Evolutionary conservation across 164 flowering plant genomes (phyloP), one percentile per base, ranked within the genome.

Genomic region (Vitis cinerea): DNA sequence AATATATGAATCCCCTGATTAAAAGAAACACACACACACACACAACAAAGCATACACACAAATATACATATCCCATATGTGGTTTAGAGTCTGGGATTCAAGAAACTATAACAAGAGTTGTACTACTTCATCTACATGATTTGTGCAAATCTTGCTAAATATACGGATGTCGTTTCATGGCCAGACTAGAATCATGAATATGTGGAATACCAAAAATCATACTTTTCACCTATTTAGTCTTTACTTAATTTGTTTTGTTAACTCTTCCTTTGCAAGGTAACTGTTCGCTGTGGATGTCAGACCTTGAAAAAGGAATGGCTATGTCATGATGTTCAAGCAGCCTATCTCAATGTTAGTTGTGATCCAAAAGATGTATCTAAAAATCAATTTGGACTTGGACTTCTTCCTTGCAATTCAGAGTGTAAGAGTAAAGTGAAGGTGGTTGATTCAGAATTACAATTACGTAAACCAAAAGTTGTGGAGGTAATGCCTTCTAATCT

Each of bases 271-370:
- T 80, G 63, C 67, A 63, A 94, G 98, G 90, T 92, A 61, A 81
- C 78, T 59, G 93, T 87, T 76, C 94, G 99, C 50, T 94, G 99
- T 79, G 78, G 57, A 63, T 94, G 99, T 75, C 97, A 84, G 66
- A 87, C 80, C 74, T 73, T 94, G 78, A 92, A 92, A 80, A 94
- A 90, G 79, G 97, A 94, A 77, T 90, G 92, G 99, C 56, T 79
- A n/a, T 94, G 99, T 70, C 82, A 83, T 51, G 91, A 92, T 64
- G 97, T 91, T 48, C 99, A 94, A 83, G 84, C 89, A 19, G 87
- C 91, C 12, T 87, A 89, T 62, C 68, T 63, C 16, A 72, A 65
- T 47, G 16, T 75, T 70, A 88, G 89, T 50, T 68, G 67, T 71
- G 89, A 90, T 72, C 88, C 90, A 5, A 85, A 82, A 74, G 95